Evolutionary conservation across 306 rosid genomes (phyloP).

Genomic region (Quercus wislizeni): DNA sequence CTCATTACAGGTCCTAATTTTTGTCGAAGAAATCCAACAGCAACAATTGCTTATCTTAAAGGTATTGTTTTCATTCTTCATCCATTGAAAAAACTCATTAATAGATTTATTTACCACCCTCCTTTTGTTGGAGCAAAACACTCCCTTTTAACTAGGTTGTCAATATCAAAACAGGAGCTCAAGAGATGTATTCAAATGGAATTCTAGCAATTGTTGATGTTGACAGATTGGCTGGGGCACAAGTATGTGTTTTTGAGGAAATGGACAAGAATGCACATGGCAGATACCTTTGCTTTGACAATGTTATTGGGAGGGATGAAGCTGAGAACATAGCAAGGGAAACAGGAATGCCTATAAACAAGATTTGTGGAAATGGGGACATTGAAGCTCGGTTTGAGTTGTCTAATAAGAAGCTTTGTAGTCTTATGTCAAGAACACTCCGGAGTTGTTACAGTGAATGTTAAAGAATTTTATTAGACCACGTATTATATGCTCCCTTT

Average conservation of each 20-base stretch:
- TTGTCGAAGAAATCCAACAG: constrained; percentile 49
- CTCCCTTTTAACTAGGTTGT: not conserved
- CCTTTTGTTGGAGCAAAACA: too few species aligned
- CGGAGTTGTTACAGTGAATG: constrained; percentile 36
- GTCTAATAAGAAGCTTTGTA: constrained; percentile 54
- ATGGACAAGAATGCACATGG: constrained; percentile 59
- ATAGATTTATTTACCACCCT: too few species aligned
- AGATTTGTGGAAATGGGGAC: constrained; percentile 40
- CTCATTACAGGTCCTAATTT: constrained; percentile 70
- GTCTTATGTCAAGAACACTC: constrained; percentile 46
- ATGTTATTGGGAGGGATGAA: constrained; percentile 31
- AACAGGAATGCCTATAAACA: constrained; percentile 31
- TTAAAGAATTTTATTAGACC: not conserved
- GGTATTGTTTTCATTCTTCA: constrained; percentile 34
- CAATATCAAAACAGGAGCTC: constrained; percentile 48
- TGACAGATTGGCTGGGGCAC: constrained; percentile 61
- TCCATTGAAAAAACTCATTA: too few species aligned
- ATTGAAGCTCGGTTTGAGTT: constrained; percentile 30
- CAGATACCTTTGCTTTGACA: constrained; percentile 75
- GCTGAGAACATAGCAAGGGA: constrained; percentile 65
- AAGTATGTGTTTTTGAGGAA: constrained; percentile 56
- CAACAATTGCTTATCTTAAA: constrained; percentile 91
- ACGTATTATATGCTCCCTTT: not conserved
- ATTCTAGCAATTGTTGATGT: constrained; percentile 65
- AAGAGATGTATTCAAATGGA: constrained; percentile 61